Base-by-base conservation (phyloP, 805 yeast genomes). In the Jamesozyma jinghongensis region DNA sequence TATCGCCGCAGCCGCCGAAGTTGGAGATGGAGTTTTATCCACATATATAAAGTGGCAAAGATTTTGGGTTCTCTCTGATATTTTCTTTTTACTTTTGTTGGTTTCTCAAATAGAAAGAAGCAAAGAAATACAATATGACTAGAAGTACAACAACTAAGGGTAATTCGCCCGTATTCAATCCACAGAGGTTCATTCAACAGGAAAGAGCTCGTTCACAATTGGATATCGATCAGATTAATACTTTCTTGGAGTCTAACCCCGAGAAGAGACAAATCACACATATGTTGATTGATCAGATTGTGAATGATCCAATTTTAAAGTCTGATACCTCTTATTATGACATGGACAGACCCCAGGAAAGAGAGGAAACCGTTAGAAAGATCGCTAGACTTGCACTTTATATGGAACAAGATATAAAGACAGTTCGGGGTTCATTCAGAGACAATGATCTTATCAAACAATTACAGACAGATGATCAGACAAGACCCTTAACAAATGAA, bases 301-400 rank as follows among this genome's bases (percentile, higher is more conserved):
- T 77, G 52, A 69, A 78, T 49, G 90, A 82, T 57, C 87, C 87
- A 1, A 61, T 81, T 13, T 65, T 82, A 42, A 69, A 72, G 31
- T 70, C 77, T 1, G 68, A 69, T 30, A 65, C 77, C 4, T 56
- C 66, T 28, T 75, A 73, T 57, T 82, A 80, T 54, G 86, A 81
- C 46, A 56, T 68, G 47, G 64, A 70, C 30, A 79, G 77, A 54
- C 64, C 56, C 1, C 66, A 77, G 52, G 76, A 78, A 54, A 70
- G 90, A 47, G 79, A 71, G 49, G 52, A 68, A 27, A 74, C 84
- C 2, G 84, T 79, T 6, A 52, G 59, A 30, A 81, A 77, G 57
- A 80, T 82, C 46, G 74, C 71, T 40, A 69, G 85, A 48, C 57
- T 82, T 51, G 65, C 85, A 5, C 62, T 68, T 30, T 82, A 79